Conservation (phyloP, 176 grass and related monocot genomes). For the Eragrostis curvula region DNA sequence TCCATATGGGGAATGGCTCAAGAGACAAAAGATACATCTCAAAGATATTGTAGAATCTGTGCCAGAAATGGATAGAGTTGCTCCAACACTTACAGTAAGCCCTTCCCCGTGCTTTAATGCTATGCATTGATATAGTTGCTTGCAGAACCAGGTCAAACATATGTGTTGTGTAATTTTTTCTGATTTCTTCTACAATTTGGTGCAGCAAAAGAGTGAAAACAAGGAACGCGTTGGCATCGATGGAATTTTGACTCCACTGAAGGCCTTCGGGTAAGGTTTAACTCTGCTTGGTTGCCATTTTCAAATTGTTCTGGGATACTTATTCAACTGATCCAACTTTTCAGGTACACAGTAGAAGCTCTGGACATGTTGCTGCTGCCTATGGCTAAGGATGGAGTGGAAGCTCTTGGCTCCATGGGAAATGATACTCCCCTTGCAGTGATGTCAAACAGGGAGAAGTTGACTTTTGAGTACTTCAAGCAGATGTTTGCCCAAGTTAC, state of each 20-base stretch:
- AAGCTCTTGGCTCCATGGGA: constrained; percentile 97
- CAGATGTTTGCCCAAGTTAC: constrained; percentile 99
- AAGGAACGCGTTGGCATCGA: constrained; percentile 58
- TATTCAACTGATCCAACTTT: constrained; percentile 28
- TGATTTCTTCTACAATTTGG: constrained; percentile 35
- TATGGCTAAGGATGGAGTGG: constrained; percentile 82
- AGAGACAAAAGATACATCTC: constrained; percentile 77
- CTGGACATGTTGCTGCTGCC: constrained; percentile 93
- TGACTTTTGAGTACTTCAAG: constrained; percentile 97
- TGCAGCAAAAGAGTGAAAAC: constrained; percentile 46
- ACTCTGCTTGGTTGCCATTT: constrained; percentile 16
- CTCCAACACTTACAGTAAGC: constrained; percentile 71
- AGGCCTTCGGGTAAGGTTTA: constrained; percentile 87
- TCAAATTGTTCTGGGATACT: constrained; percentile 16
- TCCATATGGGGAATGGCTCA: constrained; percentile 89
- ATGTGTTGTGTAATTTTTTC: constrained; percentile 2
- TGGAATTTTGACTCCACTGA: constrained; percentile 82
- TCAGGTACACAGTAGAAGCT: constrained; percentile 91
- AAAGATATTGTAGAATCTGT: constrained; percentile 80
- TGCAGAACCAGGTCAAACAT: not conserved
- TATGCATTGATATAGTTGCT: constrained; percentile 17
- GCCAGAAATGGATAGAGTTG: constrained; percentile 64
- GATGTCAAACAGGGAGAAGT: constrained; percentile 97
- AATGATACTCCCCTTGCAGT: constrained; percentile 95
- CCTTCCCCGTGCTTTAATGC: constrained; percentile 23